Percentiles rank a stretch among this genome's conserved stretches.
phyloP scores from a whole-genome alignment of 2,329 filamentous ascomycete species.

The Didymella pinodella region DNA sequence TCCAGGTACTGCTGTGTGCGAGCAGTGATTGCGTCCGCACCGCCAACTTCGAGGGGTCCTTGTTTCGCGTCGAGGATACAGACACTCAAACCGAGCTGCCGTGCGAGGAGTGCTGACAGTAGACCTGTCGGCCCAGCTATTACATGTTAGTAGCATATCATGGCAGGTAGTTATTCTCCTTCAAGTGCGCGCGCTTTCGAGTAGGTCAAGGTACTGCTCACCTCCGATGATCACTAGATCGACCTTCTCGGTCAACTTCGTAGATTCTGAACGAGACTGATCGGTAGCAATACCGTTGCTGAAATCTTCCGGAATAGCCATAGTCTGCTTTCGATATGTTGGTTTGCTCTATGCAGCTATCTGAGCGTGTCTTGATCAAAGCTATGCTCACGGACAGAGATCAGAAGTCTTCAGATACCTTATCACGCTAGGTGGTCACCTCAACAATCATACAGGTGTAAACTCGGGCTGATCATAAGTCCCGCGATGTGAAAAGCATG shows the following conservation, averaged over 20 bases:
- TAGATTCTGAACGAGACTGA: not conserved
- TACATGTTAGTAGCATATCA: not conserved
- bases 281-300: not conserved
- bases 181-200: not conserved
- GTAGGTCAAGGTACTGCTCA: not conserved
- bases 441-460: not conserved
- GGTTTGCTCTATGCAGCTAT: not conserved
- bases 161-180: not conserved
- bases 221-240: not conserved
- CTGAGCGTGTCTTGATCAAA: not conserved
- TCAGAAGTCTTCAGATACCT: not conserved
- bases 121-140: not conserved
- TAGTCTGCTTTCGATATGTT: not conserved
- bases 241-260: not conserved
- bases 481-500: not conserved
- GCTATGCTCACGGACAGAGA: not conserved
- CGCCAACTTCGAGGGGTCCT: not conserved
- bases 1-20: not conserved
- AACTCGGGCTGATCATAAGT: not conserved
- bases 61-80: not conserved
- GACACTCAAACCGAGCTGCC: not conserved
- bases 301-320: not conserved
- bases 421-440: not conserved
- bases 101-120: not conserved
- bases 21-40: not conserved